Evolutionary conservation across 805 yeast species (phyloP).

Genomic region (Saccharomycopsis amapae): DNA sequence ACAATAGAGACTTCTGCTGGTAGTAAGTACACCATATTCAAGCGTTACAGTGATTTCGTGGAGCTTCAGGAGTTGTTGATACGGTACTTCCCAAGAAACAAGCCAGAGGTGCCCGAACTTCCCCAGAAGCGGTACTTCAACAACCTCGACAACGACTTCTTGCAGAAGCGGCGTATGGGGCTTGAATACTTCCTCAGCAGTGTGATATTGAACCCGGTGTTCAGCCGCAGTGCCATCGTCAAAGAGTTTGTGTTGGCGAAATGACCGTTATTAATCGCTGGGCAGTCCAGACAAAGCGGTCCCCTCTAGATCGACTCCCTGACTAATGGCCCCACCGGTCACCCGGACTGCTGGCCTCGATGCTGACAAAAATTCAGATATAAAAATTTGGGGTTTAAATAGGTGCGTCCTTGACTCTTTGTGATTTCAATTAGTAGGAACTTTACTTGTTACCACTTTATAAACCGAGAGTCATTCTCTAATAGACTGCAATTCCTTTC

Average conservation of each 20-base stretch:
- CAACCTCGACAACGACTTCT: constrained; percentile 15
- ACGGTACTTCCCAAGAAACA: constrained; percentile 17
- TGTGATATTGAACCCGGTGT: constrained; percentile 18
- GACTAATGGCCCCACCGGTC: no score
- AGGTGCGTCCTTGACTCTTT: no score
- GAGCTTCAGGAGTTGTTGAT: constrained; percentile 13
- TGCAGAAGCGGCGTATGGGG: constrained; percentile 16
- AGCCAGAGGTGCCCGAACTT: constrained; percentile 11
- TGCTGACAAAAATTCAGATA: no score
- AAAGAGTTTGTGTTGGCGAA: constrained; percentile 15
- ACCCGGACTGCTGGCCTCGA: no score
- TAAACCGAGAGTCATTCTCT: no score
- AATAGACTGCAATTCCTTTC: no score
- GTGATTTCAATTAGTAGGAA: no score
- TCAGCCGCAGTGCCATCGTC: constrained; percentile 13
- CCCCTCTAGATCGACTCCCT: no score
- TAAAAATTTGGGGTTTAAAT: no score
- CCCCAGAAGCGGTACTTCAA: constrained; percentile 17
- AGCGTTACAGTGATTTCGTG: constrained; percentile 20
- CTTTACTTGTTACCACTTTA: no score
- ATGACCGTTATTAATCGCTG: no score
- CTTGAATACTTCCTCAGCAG: constrained; percentile 19
- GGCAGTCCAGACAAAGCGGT: no score
- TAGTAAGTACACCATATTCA: constrained; percentile 14
- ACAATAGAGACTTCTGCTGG: constrained; percentile 18